A percentile compares a stretch with the other conserved stretches of the same genome.
Conservation (phyloP, 345 rosid species). For the Turritis glabra region DNA sequence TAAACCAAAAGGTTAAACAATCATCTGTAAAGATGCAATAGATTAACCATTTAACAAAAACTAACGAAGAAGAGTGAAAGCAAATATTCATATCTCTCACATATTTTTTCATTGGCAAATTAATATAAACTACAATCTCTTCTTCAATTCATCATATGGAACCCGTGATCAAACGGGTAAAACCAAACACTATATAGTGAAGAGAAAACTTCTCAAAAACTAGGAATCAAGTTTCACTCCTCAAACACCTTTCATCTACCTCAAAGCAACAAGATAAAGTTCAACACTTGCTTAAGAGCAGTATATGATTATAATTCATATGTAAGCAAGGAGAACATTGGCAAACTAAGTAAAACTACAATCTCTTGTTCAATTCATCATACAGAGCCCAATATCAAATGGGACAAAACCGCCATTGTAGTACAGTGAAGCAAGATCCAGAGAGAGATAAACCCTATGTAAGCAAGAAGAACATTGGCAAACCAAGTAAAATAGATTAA, state of each 20-base stretch:
- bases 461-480: too few species aligned
- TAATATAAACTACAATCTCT: neutral
- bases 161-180: neutral
- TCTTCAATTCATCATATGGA: neutral
- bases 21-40: neutral
- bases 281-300: neutral
- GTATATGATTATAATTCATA: neutral
- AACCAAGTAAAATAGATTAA: too few species aligned
- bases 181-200: neutral
- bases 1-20: neutral
- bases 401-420: too few species aligned
- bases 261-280: neutral
- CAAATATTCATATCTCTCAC: neutral
- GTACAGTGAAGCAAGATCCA: too few species aligned
- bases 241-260: neutral
- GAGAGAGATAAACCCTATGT: too few species aligned
- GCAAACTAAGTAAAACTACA: too few species aligned
- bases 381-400: too few species aligned
- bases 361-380: too few species aligned
- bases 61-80: neutral
- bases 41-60: neutral
- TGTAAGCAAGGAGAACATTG: neutral
- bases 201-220: neutral
- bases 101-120: neutral
- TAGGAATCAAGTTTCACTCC: neutral